These are phyloP conservation scores for Craspedostauros australis DNA, from an alignment of 108 stramenopile genomes.

Conservation along the genomic window DNA sequence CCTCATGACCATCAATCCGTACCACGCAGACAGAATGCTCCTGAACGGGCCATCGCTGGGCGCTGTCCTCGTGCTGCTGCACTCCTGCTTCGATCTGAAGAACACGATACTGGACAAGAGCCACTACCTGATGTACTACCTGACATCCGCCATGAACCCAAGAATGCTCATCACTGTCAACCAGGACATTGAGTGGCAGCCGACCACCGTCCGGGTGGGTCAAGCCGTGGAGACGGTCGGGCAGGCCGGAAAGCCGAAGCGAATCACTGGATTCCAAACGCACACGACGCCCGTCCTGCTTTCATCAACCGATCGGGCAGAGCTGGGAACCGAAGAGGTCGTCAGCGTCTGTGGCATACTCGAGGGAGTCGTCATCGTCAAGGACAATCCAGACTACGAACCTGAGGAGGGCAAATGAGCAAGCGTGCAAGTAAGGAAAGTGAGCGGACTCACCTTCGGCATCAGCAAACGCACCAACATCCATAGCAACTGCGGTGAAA, in stretches of 20 bases:
- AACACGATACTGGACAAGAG: slow-evolving; percentile 93
- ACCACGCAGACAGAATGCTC: slow-evolving; percentile 96
- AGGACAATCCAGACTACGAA: slow-evolving; percentile 81
- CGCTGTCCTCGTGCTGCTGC: slow-evolving; percentile 86
- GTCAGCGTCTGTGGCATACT: slow-evolving; percentile 79
- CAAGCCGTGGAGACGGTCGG: slow-evolving; percentile 99
- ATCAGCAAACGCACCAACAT: too few species aligned
- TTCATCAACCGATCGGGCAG: slow-evolving; percentile 90
- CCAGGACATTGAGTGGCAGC: slow-evolving; percentile 77
- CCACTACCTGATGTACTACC: slow-evolving; percentile 94
- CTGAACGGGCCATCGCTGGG: slow-evolving; percentile 85
- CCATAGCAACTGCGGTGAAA: too few species aligned
- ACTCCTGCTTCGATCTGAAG: slow-evolving; percentile 90
- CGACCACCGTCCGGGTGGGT: slow-evolving; percentile 96
- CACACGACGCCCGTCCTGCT: slow-evolving; percentile 98
- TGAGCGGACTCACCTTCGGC: too few species aligned
- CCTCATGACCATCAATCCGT: slow-evolving; percentile 90
- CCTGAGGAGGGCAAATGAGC: slow-evolving; percentile 30
- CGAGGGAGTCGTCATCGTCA: slow-evolving; percentile 95
- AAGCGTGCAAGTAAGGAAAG: neutral
- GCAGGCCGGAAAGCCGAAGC: slow-evolving; percentile 99
- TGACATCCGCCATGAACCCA: slow-evolving; percentile 95
- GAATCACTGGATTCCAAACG: slow-evolving; percentile 99
- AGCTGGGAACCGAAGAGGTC: slow-evolving; percentile 95
- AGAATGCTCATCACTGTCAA: slow-evolving; percentile 98